Evolutionary conservation across 164 flowering plant species (phyloP).

Genomic region (Litsea cubeba): DNA sequence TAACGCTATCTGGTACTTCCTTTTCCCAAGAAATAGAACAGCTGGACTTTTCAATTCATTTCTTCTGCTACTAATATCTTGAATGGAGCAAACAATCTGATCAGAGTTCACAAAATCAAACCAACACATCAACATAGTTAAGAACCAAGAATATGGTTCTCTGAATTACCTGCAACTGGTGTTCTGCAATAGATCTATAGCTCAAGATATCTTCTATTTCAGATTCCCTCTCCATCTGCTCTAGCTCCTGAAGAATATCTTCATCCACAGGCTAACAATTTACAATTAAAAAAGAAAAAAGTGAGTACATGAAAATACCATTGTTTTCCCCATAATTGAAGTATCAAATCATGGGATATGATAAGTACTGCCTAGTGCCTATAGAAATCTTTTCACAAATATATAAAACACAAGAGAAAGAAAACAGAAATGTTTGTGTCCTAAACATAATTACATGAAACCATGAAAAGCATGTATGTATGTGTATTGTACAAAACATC

Average conservation of each 20-base stretch:
- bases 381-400: neutral
- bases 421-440: too few relatives aligned
- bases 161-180: conserved; percentile 60
- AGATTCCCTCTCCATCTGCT: conserved; percentile 80
- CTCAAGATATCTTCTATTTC: conserved; percentile 81
- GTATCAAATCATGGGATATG: too few relatives aligned
- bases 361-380: neutral
- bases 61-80: too few relatives aligned
- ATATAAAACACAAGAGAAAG: neutral
- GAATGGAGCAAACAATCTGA: neutral
- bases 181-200: conserved; percentile 82
- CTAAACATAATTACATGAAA: too few relatives aligned
- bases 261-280: conserved; percentile 58
- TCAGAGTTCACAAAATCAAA: neutral
- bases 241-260: conserved; percentile 51
- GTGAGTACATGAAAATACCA: neutral
- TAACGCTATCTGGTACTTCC: too few relatives aligned
- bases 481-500: too few relatives aligned
- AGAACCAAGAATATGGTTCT: neutral
- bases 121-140: neutral
- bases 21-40: too few relatives aligned
- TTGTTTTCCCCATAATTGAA: neutral
- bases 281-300: conserved; percentile 4
- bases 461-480: too few relatives aligned
- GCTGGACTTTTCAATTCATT: too few relatives aligned